These are phyloP conservation scores for Porphyrellus sp. DNA, from an alignment of 1,284 basidiomycete species.

Conservation along the genomic window DNA sequence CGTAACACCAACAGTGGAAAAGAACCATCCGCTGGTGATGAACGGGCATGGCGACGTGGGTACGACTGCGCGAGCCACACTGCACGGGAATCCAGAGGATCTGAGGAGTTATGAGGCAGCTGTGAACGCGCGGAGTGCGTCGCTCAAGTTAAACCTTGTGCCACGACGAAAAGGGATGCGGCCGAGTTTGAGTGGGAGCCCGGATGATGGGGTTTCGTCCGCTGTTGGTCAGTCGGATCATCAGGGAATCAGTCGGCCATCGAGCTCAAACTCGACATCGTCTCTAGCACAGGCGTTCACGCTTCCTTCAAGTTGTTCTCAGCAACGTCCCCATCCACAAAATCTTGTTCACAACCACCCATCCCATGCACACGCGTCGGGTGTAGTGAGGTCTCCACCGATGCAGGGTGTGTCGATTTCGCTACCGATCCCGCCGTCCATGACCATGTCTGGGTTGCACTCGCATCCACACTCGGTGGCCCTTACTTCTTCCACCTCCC, in stretches of 20 bases:
- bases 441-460: slow-evolving; percentile 15
- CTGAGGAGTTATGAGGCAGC: slow-evolving; percentile 71
- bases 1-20: slow-evolving; percentile 53
- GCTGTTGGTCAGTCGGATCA: slow-evolving; percentile 4
- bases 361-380: slow-evolving; percentile 1
- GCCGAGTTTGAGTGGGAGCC: slow-evolving; percentile 16
- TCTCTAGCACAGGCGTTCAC: slow-evolving; percentile 40
- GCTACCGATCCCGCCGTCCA: slow-evolving; percentile 24
- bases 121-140: slow-evolving; percentile 56
- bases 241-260: slow-evolving; percentile 33
- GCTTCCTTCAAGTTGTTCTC: too few relatives aligned
- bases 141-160: slow-evolving; percentile 48
- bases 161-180: slow-evolving; percentile 25
- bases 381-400: slow-evolving; percentile 28
- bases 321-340: slow-evolving; percentile 9
- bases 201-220: background rate
- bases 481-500: slow-evolving; percentile 18
- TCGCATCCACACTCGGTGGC: slow-evolving; percentile 5
- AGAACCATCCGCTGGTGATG: slow-evolving; percentile 15
- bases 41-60: slow-evolving; percentile 15
- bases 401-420: slow-evolving; percentile 28
- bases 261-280: slow-evolving; percentile 36
- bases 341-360: background rate
- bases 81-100: slow-evolving; percentile 54
- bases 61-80: slow-evolving; percentile 34